A percentile compares a stretch with the other conserved stretches of the same genome.
Conservation (phyloP, 441 rosid genomes). For the Rhodomyrtus psidioides region DNA sequence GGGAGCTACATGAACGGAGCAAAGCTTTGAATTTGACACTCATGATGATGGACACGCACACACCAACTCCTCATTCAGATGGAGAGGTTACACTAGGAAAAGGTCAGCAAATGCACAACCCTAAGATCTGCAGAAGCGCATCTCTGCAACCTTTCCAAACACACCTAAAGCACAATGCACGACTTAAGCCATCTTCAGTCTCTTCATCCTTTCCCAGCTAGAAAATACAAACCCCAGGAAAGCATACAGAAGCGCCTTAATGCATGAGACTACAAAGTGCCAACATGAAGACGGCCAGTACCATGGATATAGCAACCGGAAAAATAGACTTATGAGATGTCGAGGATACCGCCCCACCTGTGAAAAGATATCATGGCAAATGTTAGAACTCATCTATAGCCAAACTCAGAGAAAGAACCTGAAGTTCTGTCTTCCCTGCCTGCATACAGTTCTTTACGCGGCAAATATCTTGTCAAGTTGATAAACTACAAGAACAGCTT, state of each 20-base stretch:
- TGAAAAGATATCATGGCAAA: not conserved
- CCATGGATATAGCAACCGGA: conserved; percentile 93
- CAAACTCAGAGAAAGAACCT: not conserved
- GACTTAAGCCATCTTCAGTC: conserved; percentile 19
- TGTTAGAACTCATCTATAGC: not conserved
- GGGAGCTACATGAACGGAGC: too few species aligned
- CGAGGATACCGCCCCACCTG: conserved; percentile 94
- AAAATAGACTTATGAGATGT: conserved; percentile 84
- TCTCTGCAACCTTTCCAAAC: not conserved
- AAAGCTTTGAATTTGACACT: not conserved
- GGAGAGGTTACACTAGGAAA: conserved; percentile 1
- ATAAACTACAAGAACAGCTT: not conserved
- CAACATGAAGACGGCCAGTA: conserved; percentile 99
- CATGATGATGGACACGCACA: not conserved
- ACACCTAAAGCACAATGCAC: not conserved
- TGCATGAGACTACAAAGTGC: conserved; percentile 73
- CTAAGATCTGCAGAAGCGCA: not conserved
- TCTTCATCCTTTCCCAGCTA: conserved; percentile 41
- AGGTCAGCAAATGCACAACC: not conserved
- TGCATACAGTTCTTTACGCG: not conserved
- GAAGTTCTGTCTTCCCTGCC: not conserved
- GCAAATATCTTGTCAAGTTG: not conserved
- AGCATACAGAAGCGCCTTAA: conserved; percentile 52
- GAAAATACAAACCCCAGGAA: conserved; percentile 45
- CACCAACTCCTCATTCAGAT: not conserved